Base-by-base conservation (phyloP, 768 basidiomycete genomes). In the Cyathus striatus region DNA sequence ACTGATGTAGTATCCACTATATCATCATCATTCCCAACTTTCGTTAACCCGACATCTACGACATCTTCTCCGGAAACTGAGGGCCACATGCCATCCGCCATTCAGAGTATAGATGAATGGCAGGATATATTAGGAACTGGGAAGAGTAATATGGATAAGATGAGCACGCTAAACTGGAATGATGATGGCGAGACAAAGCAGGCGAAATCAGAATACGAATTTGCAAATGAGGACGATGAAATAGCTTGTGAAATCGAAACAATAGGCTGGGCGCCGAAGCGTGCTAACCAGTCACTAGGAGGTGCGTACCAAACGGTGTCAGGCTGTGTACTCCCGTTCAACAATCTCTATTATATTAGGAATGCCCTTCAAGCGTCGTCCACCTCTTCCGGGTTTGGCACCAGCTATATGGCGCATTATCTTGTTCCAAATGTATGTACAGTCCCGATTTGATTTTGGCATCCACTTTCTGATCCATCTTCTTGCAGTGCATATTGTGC, bases 351-450 rank as follows among this genome's bases (percentile, higher is more conserved):
- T 36, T 18, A 7, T 36, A 18, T 18, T 30, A 36, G 35, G 35
- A 9, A 9, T 36, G 9, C 35, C 35, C 7, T 18, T 10, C 35
- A 36, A 36, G 17, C 35, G 35, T 10, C 35, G 35, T 9, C 35
- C 35, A 36, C 7, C 7, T 12, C 35, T 18, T 12, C 35, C 7
- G 20, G 20, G 17, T 9, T 60, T 78, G 18, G 52, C 64, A 3
- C 65, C 70, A 14, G 59, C 68, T 6, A 69, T 82, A 20, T 76
- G 73, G 70, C 64, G 71, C 24, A 55, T 81, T 4, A 66, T 83
- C 35, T 40, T 73, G 23, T 81, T 81, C 49, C 81, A 83, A 58
- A 52, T 78, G 75, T 78, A 58, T 38, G 69, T 52, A 13, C 21
- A 30, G 32, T 42, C 17, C 22, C 13, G 38, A 41, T 12, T 16